Evolutionary conservation across 75 land plant species (phyloP), one percentile per base, ranked within the genome.

Genomic region (Pinus tabuliformis): DNA sequence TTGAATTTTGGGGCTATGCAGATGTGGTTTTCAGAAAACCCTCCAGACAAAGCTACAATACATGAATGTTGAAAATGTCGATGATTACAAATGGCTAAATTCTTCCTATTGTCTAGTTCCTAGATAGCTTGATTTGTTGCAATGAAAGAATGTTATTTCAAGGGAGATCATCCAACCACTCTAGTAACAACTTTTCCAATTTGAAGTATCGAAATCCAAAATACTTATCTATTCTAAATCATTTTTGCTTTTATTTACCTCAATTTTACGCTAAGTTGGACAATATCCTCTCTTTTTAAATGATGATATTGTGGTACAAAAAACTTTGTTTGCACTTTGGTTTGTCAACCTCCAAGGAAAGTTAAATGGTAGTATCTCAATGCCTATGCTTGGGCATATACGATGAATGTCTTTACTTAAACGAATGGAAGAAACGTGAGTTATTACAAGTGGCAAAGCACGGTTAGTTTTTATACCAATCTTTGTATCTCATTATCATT

Each of bases 241-340:
- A 91, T 75, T 77, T 91, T 8, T 77, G 91, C 45, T 89, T 91
- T 59, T 91, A 89, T 76, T 86, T 91, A 62, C 94, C 94, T 39
- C 89, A 91, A 73, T 84, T 91, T 17, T 91, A 85, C 24, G 88
- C 91, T 5, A 91, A 85, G 79, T 77, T 91, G 30, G 88, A 87
- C 49, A 91, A 91, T 82, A 91, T 95, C 64, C 81, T 95, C 81
- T 95, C 28, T 95, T 95, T 81, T 70, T 95, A 62, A 95, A 95
- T 81, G 95, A 95, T 86, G 98, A 95, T 73, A 88, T 95, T 66
- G 95, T 95, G 0, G 92, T 95, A 13, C 98, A 95, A 77, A 95
- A 93, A 86, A 92, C 93, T 78, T 77, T 95, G 77, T 89, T 90
- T 7, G 83, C 87, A 56, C 86, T 93, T 5, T 95, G 96, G 96